These are phyloP conservation scores for Aspergillus haitiensis DNA, from an alignment of 495 filamentous ascomycete species.

Conservation along the genomic window DNA sequence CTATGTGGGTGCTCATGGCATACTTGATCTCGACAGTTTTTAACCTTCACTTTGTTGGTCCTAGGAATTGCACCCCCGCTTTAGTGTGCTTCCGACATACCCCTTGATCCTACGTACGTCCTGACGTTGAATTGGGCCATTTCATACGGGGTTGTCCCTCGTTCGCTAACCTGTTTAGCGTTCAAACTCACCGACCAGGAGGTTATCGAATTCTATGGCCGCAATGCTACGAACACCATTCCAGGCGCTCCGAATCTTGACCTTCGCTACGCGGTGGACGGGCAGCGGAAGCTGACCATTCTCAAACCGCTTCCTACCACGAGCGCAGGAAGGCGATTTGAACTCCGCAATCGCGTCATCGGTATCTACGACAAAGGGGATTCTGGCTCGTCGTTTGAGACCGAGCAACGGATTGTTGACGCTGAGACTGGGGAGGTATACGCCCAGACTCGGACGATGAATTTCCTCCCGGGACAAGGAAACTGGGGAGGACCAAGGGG, in stretches of 20 bases:
- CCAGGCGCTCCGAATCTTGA: slow-evolving; percentile 78
- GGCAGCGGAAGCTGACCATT: slow-evolving; percentile 76
- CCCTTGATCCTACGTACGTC: slow-evolving; percentile 71
- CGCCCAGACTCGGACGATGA: slow-evolving; percentile 61
- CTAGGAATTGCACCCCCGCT: slow-evolving; percentile 81
- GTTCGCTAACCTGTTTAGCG: slow-evolving; percentile 55
- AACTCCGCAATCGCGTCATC: slow-evolving; percentile 73
- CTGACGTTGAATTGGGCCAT: too few relatives aligned
- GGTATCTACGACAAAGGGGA: slow-evolving; percentile 92
- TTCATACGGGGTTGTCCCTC: too few relatives aligned
- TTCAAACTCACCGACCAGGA: slow-evolving; percentile 78
- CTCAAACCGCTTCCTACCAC: slow-evolving; percentile 73
- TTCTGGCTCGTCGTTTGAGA: slow-evolving; percentile 76
- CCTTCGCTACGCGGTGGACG: slow-evolving; percentile 71
- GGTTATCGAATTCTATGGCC: slow-evolving; percentile 81
- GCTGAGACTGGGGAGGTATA: slow-evolving; percentile 70
- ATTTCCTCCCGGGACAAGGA: slow-evolving; percentile 80
- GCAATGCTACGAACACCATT: slow-evolving; percentile 57
- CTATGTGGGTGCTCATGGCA: slow-evolving; percentile 64
- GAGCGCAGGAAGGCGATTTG: slow-evolving; percentile 69
- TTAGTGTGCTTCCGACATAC: slow-evolving; percentile 83
- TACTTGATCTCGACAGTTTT: too few relatives aligned
- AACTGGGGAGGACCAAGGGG: slow-evolving; percentile 87
- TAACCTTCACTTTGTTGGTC: too few relatives aligned
- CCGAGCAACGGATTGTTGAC: slow-evolving; percentile 74